Evolutionary conservation across 495 filamentous ascomycete genomes (phyloP).

Genomic region (Neurospora sp.): DNA sequence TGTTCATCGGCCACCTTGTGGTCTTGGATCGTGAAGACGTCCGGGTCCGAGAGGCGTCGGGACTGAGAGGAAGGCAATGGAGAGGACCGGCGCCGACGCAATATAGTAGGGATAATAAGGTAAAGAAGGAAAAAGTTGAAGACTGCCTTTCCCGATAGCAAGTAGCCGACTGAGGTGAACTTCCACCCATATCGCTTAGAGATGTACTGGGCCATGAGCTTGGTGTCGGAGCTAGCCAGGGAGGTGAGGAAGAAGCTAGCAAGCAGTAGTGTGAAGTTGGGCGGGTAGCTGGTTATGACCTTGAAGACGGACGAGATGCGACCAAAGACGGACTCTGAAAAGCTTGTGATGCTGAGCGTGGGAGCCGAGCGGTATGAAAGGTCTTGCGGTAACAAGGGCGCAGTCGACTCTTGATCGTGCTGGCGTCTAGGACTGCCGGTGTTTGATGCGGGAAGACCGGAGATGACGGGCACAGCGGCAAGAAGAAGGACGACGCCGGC

Average conservation of each 20-base stretch:
- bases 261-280: constrained; percentile 27
- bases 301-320: constrained; percentile 17
- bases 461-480: constrained; percentile 23
- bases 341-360: not conserved
- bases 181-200: constrained; percentile 32
- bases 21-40: not conserved
- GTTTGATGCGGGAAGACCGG: not conserved
- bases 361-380: not conserved
- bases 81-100: constrained; percentile 8
- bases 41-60: not conserved
- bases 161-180: constrained; percentile 31
- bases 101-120: constrained; percentile 24
- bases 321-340: constrained; percentile 5
- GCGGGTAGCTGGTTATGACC: constrained; percentile 17
- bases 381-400: constrained; percentile 1
- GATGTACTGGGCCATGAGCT: constrained; percentile 34
- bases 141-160: constrained; percentile 33
- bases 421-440: not conserved
- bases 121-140: constrained; percentile 32
- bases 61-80: not conserved
- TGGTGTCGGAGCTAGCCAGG: constrained; percentile 37
- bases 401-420: constrained; percentile 11
- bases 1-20: constrained; percentile 12
- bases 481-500: constrained; percentile 28
- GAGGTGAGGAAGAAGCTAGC: constrained; percentile 31